These are phyloP conservation scores for Venturia asperata DNA, from an alignment of 2,329 filamentous ascomycete species.

Conservation along the genomic window DNA sequence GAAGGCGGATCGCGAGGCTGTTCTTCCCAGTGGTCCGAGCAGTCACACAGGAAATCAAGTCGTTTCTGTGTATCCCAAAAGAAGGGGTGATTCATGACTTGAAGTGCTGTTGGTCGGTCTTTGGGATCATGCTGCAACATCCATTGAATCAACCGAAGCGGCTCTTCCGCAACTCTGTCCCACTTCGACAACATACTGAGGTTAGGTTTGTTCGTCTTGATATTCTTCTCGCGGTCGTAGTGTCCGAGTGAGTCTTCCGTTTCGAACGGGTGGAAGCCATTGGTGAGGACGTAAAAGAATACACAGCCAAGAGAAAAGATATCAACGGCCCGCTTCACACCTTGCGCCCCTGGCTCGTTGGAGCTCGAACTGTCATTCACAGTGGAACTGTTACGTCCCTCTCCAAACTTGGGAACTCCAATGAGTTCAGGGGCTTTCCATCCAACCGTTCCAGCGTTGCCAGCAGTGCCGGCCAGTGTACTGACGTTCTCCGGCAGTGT, in stretches of 20 bases:
- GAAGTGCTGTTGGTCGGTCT: slow-evolving; percentile 60
- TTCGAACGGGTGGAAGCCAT: slow-evolving; percentile 87
- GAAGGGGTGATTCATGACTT: slow-evolving; percentile 89
- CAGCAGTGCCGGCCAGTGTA: slow-evolving; percentile 89
- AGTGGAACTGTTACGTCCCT: slow-evolving; percentile 35
- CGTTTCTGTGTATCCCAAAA: slow-evolving; percentile 91
- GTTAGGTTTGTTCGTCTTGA: slow-evolving; percentile 79
- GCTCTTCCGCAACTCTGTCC: slow-evolving; percentile 78
- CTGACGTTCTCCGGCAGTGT: slow-evolving; percentile 92
- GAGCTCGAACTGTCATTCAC: slow-evolving; percentile 38
- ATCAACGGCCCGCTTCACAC: slow-evolving; percentile 91
- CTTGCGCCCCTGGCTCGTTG: slow-evolving; percentile 43
- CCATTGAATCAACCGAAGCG: slow-evolving; percentile 73
- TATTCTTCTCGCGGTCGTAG: slow-evolving; percentile 78
- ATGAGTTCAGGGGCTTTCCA: slow-evolving; percentile 96
- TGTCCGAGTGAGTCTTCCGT: slow-evolving; percentile 73
- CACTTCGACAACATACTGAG: slow-evolving; percentile 64
- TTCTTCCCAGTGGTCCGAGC: slow-evolving; percentile 93
- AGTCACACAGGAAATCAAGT: slow-evolving; percentile 87
- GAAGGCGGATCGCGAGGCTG: slow-evolving; percentile 80
- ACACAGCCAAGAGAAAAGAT: slow-evolving; percentile 95
- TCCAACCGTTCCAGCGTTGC: slow-evolving; percentile 86
- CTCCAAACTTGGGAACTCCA: slow-evolving; percentile 44
- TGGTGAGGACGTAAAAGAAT: slow-evolving; percentile 98
- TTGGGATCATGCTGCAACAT: slow-evolving; percentile 68